Percentiles rank a stretch among this genome's conserved stretches.
phyloP scores from a whole-genome alignment of 2,329 filamentous ascomycete genomes.

The Teratosphaeria nubilosa region DNA sequence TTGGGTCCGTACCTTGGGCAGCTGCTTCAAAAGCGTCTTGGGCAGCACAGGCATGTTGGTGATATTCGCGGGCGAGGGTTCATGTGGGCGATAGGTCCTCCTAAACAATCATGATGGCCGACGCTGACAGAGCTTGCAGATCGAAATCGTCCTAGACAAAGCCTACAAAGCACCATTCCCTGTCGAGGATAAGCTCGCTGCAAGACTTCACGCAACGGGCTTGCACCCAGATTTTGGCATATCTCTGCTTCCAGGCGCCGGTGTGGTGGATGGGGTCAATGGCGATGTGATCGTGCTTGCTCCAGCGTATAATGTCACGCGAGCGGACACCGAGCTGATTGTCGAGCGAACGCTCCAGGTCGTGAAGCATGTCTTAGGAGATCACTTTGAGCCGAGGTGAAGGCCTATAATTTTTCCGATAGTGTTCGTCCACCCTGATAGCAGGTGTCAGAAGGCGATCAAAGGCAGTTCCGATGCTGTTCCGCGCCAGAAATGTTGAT shows the following conservation, averaged over 20 bases:
- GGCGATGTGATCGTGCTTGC: slow-evolving; percentile 60
- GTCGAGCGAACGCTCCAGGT: slow-evolving; percentile 26
- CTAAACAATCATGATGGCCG: not conserved
- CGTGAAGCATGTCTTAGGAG: not conserved
- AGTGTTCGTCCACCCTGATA: too few species aligned
- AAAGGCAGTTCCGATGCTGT: too few species aligned
- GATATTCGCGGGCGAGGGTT: slow-evolving; percentile 49
- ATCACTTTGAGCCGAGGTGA: not conserved
- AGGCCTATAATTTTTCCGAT: too few species aligned
- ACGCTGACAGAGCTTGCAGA: slow-evolving; percentile 23
- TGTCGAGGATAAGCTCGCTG: slow-evolving; percentile 33
- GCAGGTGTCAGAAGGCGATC: too few species aligned
- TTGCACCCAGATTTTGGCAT: slow-evolving; percentile 32
- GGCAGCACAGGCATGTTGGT: slow-evolving; percentile 41
- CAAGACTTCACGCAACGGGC: slow-evolving; percentile 6
- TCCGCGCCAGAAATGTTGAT: too few species aligned
- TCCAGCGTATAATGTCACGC: slow-evolving; percentile 54
- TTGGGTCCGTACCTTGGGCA: slow-evolving; percentile 37
- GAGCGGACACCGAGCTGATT: slow-evolving; percentile 45
- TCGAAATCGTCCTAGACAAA: slow-evolving; percentile 48
- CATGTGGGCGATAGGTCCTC: slow-evolving; percentile 35
- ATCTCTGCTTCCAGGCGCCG: slow-evolving; percentile 51
- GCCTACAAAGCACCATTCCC: slow-evolving; percentile 42
- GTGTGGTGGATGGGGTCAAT: slow-evolving; percentile 44
- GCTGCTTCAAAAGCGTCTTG: slow-evolving; percentile 35